phyloP scores from a whole-genome alignment of 2,329 filamentous ascomycete genomes.

The Dichotomopilus funicola region DNA sequence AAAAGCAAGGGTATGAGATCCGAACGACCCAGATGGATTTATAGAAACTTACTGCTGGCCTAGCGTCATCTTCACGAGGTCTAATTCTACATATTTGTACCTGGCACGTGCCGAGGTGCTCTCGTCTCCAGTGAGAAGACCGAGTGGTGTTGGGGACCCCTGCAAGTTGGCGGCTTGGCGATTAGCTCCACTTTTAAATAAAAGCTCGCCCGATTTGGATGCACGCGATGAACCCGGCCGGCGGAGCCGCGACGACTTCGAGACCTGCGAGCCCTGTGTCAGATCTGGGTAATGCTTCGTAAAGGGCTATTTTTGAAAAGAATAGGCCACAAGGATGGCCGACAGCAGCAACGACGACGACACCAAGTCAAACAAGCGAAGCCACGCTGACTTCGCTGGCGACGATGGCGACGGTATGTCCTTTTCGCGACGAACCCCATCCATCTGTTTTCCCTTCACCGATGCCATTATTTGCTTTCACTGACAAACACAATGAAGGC shows the following conservation, averaged over 20 bases:
- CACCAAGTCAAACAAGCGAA: constrained; percentile 44
- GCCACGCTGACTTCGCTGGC: constrained; percentile 48
- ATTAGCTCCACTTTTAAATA: constrained; percentile 1
- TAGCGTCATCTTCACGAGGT: no score
- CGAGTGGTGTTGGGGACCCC: no score
- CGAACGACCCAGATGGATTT: no score
- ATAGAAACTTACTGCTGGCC: no score
- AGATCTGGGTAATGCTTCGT: no score
- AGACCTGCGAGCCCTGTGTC: no score
- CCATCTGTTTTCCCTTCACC: background rate
- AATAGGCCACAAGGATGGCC: constrained; percentile 26
- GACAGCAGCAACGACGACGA: constrained; percentile 27
- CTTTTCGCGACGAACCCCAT: background rate
- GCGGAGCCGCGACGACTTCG: background rate
- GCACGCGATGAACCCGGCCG: background rate
- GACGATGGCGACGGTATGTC: constrained; percentile 38
- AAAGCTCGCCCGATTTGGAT: constrained; percentile 9
- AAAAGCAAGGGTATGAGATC: no score
- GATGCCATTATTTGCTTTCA: background rate
- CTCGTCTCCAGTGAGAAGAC: no score
- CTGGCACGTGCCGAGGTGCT: no score
- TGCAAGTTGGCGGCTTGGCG: no score
- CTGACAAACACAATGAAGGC: constrained; percentile 33
- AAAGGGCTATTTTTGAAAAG: no score
- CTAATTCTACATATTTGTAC: no score